A percentile compares a stretch with the other conserved stretches of the same genome.
Evolutionary conservation across 2,329 filamentous ascomycete species (phyloP).

Genomic region (Bimuria novae-zelandiae): DNA sequence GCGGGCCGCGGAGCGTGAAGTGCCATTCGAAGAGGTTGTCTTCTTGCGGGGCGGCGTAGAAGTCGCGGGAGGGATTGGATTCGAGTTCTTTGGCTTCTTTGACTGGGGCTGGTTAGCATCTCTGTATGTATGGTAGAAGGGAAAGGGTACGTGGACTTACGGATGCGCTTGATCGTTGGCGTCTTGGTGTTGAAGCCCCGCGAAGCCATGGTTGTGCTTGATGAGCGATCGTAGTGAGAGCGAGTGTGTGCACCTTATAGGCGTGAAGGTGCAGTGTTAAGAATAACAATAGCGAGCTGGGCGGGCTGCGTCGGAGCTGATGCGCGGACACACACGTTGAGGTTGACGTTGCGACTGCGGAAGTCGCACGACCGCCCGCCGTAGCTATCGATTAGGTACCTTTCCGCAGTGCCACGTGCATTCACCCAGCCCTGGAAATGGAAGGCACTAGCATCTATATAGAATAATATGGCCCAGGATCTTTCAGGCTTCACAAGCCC

Average conservation of each 20-base stretch:
- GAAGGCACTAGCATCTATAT: no score
- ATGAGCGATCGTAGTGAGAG: neutral
- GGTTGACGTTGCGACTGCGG: conserved; percentile 8
- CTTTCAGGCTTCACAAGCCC: no score
- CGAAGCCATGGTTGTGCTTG: conserved; percentile 42
- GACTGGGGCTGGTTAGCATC: conserved; percentile 55
- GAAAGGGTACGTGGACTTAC: conserved; percentile 55
- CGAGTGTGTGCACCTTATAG: neutral
- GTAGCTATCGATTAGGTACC: conserved; percentile 4
- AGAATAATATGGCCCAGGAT: no score
- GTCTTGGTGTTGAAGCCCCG: conserved; percentile 71
- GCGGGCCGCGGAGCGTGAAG: conserved; percentile 92
- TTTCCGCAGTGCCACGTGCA: neutral
- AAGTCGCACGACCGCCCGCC: neutral
- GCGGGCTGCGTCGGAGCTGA: neutral
- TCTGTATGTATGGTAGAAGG: conserved; percentile 12
- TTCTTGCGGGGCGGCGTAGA: conserved; percentile 83
- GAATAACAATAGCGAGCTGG: neutral
- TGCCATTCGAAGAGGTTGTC: conserved; percentile 97
- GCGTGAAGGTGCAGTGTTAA: neutral
- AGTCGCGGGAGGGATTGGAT: conserved; percentile 78
- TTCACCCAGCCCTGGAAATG: neutral
- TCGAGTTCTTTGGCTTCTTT: conserved; percentile 90
- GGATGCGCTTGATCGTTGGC: conserved; percentile 82
- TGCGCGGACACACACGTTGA: neutral